Evolutionary conservation across 2,329 filamentous ascomycete species (phyloP).

Genomic region (Lecanosticta acicola): DNA sequence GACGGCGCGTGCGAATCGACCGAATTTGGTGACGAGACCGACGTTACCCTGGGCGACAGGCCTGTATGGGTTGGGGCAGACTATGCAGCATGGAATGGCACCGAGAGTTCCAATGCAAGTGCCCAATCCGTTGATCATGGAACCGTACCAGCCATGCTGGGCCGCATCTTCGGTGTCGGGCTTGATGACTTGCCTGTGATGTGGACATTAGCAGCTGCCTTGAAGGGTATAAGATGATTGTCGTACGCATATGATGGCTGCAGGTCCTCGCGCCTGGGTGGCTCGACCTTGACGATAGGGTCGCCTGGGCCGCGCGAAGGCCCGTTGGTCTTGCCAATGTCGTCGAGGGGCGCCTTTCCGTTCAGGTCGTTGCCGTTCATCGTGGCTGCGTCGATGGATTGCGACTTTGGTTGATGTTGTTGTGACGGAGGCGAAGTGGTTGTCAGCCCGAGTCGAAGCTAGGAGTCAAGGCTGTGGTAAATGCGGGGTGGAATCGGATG

Average conservation of each 20-base stretch:
- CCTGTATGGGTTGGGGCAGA: slow-evolving; percentile 70
- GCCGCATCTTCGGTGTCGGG: slow-evolving; percentile 58
- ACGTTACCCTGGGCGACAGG: slow-evolving; percentile 83
- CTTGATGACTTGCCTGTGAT: slow-evolving; percentile 56
- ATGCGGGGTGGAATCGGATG: not conserved
- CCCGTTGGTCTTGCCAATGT: slow-evolving; percentile 18
- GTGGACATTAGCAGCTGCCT: no score
- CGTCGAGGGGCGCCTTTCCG: slow-evolving; percentile 35
- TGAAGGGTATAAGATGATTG: no score
- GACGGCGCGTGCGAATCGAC: slow-evolving; percentile 87
- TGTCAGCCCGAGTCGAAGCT: not conserved
- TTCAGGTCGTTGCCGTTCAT: slow-evolving; percentile 23
- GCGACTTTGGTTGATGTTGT: not conserved
- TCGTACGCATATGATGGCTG: slow-evolving; percentile 68
- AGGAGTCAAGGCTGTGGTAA: not conserved
- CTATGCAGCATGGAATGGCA: slow-evolving; percentile 83
- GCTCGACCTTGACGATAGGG: slow-evolving; percentile 58
- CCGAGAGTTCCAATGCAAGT: slow-evolving; percentile 69
- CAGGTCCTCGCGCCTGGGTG: slow-evolving; percentile 74
- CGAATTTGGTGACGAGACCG: slow-evolving; percentile 91
- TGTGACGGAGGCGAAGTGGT: no score
- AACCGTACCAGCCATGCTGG: slow-evolving; percentile 68
- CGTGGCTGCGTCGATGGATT: slow-evolving; percentile 1
- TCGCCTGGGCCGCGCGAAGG: slow-evolving; percentile 10
- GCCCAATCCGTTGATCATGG: slow-evolving; percentile 76